Conservation (phyloP, 352 stramenopile species). For the Blastocystis sp. region DNA sequence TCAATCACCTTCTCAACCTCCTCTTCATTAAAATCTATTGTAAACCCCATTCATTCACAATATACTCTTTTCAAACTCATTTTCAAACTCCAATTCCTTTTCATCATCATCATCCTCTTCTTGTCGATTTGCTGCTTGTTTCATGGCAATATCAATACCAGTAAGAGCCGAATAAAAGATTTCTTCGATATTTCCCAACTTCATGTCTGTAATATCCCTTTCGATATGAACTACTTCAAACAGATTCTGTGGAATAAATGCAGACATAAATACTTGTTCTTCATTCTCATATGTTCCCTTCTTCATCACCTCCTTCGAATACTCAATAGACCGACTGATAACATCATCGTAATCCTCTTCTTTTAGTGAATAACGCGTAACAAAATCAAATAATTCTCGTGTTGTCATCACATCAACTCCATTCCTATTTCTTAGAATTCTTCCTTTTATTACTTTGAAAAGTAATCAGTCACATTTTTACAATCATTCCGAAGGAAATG, state of each 20-base stretch:
- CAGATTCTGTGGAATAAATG: constrained; percentile 82
- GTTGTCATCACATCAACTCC: constrained; percentile 82
- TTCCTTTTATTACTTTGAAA: constrained; percentile 72
- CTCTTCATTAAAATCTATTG: constrained; percentile 62
- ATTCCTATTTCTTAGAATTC: constrained; percentile 66
- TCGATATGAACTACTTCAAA: constrained; percentile 68
- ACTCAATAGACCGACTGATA: constrained; percentile 52
- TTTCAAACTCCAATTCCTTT: constrained; percentile 66
- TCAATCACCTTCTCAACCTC: constrained; percentile 64
- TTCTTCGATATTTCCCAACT: constrained; percentile 73
- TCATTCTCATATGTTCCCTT: constrained; percentile 46
- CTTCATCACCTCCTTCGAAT: constrained; percentile 9
- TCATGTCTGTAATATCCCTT: constrained; percentile 72
- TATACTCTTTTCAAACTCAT: constrained; percentile 50
- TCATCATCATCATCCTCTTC: constrained; percentile 68
- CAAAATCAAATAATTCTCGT: constrained; percentile 89
- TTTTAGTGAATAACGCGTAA: constrained; percentile 74
- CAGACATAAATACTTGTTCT: constrained; percentile 77
- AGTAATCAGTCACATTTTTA: constrained; percentile 92
- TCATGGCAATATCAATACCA: constrained; percentile 69
- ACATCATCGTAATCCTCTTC: constrained; percentile 26
- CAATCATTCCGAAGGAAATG: constrained; percentile 96
- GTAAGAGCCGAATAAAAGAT: constrained; percentile 72
- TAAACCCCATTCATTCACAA: constrained; percentile 12
- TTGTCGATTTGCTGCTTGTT: constrained; percentile 71